Evolutionary conservation across 306 rosid species (phyloP).

Genomic region (Dryas octopetala): DNA sequence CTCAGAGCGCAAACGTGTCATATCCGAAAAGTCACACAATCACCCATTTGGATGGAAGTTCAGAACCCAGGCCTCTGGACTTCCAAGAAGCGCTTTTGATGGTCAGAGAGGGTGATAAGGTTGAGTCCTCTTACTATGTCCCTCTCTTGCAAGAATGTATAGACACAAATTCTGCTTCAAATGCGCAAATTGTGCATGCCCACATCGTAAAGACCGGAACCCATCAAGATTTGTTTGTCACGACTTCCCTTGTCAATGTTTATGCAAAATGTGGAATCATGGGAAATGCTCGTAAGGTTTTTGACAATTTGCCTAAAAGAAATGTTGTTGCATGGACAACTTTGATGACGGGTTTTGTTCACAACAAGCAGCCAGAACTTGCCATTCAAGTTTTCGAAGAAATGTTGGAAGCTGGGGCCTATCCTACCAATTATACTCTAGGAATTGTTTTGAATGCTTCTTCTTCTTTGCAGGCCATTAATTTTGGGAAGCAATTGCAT

Average conservation of each 20-base stretch:
- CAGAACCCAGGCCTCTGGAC: constrained; percentile 44
- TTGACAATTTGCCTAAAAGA: constrained; percentile 56
- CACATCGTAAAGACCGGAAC: constrained; percentile 67
- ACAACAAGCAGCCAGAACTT: constrained; percentile 49
- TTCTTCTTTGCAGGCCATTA: constrained; percentile 42
- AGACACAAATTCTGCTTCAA: constrained; percentile 37
- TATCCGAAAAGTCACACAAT: constrained; percentile 50
- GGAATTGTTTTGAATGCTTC: constrained; percentile 68
- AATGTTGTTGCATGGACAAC: constrained; percentile 67
- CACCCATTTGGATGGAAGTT: constrained; percentile 38
- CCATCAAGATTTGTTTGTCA: constrained; percentile 51
- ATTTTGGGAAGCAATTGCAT: constrained; percentile 75
- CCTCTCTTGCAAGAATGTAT: constrained; percentile 69
- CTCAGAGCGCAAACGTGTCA: constrained; percentile 54
- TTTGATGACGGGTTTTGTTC: constrained; percentile 65
- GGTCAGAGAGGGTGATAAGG: constrained; percentile 35
- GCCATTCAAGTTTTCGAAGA: constrained; percentile 56
- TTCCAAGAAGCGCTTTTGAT: constrained; percentile 55
- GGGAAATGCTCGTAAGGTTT: constrained; percentile 55
- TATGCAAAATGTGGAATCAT: constrained; percentile 71
- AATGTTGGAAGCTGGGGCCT: constrained; percentile 67
- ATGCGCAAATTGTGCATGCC: constrained; percentile 54
- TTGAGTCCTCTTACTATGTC: constrained; percentile 48
- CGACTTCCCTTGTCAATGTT: constrained; percentile 53
- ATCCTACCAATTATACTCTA: constrained; percentile 68